Base-by-base conservation (phyloP, 2,329 filamentous ascomycete species). In the Aspergillus transmontanensis region DNA sequence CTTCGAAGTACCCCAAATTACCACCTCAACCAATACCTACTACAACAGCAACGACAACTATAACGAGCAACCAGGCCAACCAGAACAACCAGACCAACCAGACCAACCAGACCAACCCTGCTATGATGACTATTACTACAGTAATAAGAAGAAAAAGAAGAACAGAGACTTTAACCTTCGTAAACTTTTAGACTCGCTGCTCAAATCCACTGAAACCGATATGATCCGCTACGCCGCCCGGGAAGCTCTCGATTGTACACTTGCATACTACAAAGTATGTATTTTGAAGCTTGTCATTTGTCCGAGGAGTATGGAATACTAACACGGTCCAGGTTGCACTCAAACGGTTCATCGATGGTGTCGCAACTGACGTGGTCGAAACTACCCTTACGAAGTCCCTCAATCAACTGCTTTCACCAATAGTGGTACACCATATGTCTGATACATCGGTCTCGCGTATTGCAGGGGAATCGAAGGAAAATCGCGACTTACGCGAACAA, bases 261-360 rank as follows among this genome's bases (percentile, higher is more conserved):
- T 80, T 57, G 79, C 81, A 1, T 83, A 61, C 54, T 83, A 83
- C 70, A 79, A 82, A 75, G 81, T 81, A 63, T 56, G 50, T 57
- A 32, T n/a, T 4, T 28, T 32, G 4, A 2, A 39, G 6, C 43
- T 51, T 32, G 10, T 32, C 30, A 11, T 32, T 34, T 7, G 23
- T 26, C 36, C 21, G 12, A 2, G 26, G 41, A 28, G 6, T 0
- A 51, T 9, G 45, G 3, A 32, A n/a, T 54, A 57, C 54, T 32
- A 48, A 56, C 26, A 14, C 5, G 1, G 21, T 54, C 19, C 50
- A 81, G 79, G 78, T 82, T 54, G 79, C 80, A 2, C 58, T 78
- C 34, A 79, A 80, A 66, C 76, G 65, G 3, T 69, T 80, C 48
- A 69, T 82, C 46, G 78, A 82, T 64, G 74, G 80, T 62, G 69